Evolutionary conservation across 768 basidiomycete species (phyloP).

Genomic region (Hortiboletus flavorubellus): DNA sequence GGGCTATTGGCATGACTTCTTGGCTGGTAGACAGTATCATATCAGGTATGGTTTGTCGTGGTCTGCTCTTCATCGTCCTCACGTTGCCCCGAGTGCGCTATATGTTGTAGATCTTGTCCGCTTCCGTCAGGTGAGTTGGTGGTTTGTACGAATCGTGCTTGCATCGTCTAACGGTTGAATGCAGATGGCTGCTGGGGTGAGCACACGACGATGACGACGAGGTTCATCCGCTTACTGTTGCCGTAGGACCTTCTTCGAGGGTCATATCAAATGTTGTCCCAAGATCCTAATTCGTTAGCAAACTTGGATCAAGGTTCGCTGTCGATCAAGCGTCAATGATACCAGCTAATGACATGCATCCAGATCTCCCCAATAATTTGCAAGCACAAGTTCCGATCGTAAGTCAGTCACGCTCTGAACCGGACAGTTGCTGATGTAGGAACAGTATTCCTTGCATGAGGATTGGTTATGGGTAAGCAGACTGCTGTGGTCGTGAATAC

Average conservation of each 20-base stretch:
- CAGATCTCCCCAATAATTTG: constrained; percentile 94
- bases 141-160: background rate
- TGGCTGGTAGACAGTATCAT: constrained; percentile 85
- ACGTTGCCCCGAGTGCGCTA: constrained; percentile 61
- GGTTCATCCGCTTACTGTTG: background rate
- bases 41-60: constrained; percentile 64
- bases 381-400: constrained; percentile 92
- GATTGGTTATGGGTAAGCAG: constrained; percentile 92
- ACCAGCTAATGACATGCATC: background rate
- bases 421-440: background rate
- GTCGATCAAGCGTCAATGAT: background rate
- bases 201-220: constrained; percentile 11
- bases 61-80: background rate
- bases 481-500: background rate
- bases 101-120: constrained; percentile 95
- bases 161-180: background rate
- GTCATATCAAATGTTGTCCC: constrained; percentile 90
- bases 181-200: constrained; percentile 57
- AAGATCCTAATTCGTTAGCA: constrained; percentile 90
- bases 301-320: constrained; percentile 86
- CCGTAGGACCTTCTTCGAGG: constrained; percentile 80
- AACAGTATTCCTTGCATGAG: constrained; percentile 83
- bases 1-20: constrained; percentile 90
- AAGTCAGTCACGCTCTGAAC: constrained; percentile 33
- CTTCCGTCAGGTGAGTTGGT: constrained; percentile 72